Evolutionary conservation across 164 flowering plant genomes (phyloP).

Genomic region (Berberis vulgaris): DNA sequence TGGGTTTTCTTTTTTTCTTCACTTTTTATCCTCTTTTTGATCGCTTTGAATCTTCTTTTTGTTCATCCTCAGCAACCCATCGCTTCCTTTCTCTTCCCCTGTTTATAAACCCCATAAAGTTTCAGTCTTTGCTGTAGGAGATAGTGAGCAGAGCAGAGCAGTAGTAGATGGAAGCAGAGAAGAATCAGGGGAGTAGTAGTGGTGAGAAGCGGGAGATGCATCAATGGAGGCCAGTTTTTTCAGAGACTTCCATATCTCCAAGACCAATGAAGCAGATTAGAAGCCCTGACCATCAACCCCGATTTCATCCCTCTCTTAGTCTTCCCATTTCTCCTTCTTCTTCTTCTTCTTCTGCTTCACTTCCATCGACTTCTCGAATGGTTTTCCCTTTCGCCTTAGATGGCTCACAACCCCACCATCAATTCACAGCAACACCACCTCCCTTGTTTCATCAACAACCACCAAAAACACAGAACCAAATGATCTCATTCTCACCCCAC

Average conservation of each 20-base stretch:
- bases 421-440: not conserved
- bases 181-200: conserved; percentile 1
- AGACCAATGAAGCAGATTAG: conserved; percentile 63
- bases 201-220: conserved; percentile 12
- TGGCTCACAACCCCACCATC: conserved; percentile 7
- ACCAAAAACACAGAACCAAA: conserved; percentile 17
- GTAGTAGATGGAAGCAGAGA: no score
- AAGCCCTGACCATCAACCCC: conserved; percentile 44
- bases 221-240: conserved; percentile 50
- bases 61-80: no score
- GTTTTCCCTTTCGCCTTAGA: not conserved
- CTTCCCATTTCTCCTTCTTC: no score
- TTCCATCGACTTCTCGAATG: not conserved
- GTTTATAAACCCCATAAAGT: no score
- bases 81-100: no score
- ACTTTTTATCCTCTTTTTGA: no score
- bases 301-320: conserved; percentile 3
- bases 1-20: no score
- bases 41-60: no score
- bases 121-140: no score
- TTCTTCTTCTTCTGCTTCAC: not conserved
- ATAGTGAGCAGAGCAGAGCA: no score
- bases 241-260: conserved; percentile 41
- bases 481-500: conserved; percentile 44
- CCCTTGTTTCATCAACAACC: conserved; percentile 10